Percentiles rank a stretch among this genome's conserved stretches.
Evolutionary conservation across 441 rosid species (phyloP).

Genomic region (Croton laevigatus): DNA sequence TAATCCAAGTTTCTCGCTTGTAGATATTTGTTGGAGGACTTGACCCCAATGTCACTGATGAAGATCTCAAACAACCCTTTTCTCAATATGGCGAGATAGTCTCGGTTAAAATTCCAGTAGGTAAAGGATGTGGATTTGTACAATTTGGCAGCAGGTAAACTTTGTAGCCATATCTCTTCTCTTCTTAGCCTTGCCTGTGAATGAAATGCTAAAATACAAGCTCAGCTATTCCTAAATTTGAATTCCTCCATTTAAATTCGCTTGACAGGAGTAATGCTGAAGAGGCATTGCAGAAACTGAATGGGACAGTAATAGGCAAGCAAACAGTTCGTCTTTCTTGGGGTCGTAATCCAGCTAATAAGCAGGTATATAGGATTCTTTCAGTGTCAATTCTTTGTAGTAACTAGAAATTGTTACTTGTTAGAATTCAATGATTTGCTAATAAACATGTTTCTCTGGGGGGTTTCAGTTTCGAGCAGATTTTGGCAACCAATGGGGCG

Average conservation of each 20-base stretch:
- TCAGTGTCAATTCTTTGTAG: background rate
- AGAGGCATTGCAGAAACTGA: slow-evolving; percentile 83
- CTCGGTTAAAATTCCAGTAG: slow-evolving; percentile 78
- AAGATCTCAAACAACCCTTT: slow-evolving; percentile 78
- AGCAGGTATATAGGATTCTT: slow-evolving; percentile 49
- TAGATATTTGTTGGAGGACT: slow-evolving; percentile 98
- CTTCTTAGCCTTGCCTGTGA: background rate
- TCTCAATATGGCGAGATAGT: slow-evolving; percentile 73
- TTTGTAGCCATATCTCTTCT: slow-evolving; percentile 12
- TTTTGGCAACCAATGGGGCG: slow-evolving; percentile 71
- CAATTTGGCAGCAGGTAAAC: slow-evolving; percentile 78
- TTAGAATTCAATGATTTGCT: slow-evolving; percentile 5
- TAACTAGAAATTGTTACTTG: too few species aligned
- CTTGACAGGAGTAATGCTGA: slow-evolving; percentile 67
- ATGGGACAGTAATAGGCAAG: slow-evolving; percentile 72
- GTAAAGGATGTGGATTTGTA: slow-evolving; percentile 93
- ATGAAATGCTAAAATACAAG: background rate
- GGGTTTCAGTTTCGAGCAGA: slow-evolving; percentile 59
- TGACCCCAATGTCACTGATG: slow-evolving; percentile 77
- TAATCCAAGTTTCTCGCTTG: slow-evolving; percentile 17
- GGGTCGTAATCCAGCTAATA: slow-evolving; percentile 91
- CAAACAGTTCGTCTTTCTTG: slow-evolving; percentile 95
- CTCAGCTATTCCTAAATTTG: slow-evolving; percentile 4
- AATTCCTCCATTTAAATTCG: slow-evolving; percentile 13
- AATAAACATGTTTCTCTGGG: slow-evolving; percentile 4